These are phyloP conservation scores for Puccinia coronata DNA, from an alignment of 1,284 basidiomycete species.

Conservation along the genomic window DNA sequence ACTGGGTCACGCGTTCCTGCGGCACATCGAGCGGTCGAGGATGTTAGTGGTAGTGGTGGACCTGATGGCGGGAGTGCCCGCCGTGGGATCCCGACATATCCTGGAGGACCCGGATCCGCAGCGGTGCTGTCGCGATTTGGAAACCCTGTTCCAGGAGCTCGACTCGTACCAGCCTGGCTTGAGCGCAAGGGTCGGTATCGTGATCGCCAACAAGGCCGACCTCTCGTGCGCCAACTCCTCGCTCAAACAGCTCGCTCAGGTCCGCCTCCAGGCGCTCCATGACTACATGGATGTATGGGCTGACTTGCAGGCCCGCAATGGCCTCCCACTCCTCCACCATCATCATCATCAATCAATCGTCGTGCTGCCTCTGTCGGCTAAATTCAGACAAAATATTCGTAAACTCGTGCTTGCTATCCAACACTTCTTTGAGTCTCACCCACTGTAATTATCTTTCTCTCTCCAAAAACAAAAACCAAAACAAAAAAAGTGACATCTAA, in stretches of 20 bases:
- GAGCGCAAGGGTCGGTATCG: constrained; percentile 58
- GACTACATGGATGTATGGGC: background rate
- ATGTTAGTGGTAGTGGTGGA: constrained; percentile 92
- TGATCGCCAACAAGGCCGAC: constrained; percentile 95
- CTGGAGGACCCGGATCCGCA: constrained; percentile 67
- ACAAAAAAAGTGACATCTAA: background rate
- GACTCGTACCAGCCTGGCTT: constrained; percentile 48
- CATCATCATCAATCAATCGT: background rate
- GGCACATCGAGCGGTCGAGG: constrained; percentile 87
- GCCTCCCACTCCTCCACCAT: background rate
- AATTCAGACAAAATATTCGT: constrained; percentile 5
- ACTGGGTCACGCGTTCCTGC: constrained; percentile 88
- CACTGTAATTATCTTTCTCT: background rate
- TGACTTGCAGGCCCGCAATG: background rate
- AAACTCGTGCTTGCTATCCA: background rate
- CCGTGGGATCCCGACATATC: background rate
- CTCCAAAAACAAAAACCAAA: too few relatives aligned
- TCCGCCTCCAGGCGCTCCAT: constrained; percentile 9
- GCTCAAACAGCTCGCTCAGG: constrained; percentile 12
- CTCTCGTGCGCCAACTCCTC: constrained; percentile 61
- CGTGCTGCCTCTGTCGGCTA: constrained; percentile 14
- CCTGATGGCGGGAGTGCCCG: constrained; percentile 65
- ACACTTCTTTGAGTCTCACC: background rate
- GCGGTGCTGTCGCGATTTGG: constrained; percentile 71
- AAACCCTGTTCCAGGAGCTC: constrained; percentile 65